Conservation (phyloP, 345 rosid genomes). For the Gossypium raimondii region DNA sequence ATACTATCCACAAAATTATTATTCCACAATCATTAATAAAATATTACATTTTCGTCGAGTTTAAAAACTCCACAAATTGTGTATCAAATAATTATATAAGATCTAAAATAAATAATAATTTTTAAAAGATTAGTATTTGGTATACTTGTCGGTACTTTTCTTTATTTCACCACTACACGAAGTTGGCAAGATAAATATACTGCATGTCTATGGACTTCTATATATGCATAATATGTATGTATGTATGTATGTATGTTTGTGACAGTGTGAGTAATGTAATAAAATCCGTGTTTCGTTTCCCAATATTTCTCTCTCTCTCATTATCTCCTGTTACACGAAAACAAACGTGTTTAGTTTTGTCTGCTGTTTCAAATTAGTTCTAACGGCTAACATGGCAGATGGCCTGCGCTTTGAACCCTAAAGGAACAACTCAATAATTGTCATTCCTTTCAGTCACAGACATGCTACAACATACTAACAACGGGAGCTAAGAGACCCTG, state of each 20-base stretch:
- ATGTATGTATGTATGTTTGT: neutral
- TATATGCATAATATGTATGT: neutral
- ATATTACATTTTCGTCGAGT: too few species aligned
- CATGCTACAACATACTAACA: conserved; percentile 9
- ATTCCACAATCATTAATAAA: too few species aligned
- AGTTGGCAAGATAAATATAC: neutral
- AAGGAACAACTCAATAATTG: conserved; percentile 2
- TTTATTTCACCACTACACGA: neutral
- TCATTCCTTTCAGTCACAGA: conserved; percentile 13
- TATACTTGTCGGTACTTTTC: too few species aligned
- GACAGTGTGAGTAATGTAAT: neutral
- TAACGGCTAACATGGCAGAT: neutral
- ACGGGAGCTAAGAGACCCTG: neutral
- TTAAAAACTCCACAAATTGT: too few species aligned
- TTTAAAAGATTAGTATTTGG: too few species aligned
- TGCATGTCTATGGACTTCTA: neutral
- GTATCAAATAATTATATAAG: too few species aligned
- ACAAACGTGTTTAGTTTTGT: conserved; percentile 9
- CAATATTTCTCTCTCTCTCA: neutral
- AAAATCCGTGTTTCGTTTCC: conserved; percentile 2
- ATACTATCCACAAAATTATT: neutral
- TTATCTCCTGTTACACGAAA: neutral
- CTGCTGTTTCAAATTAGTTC: neutral
- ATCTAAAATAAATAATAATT: too few species aligned
- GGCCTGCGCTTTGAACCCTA: conserved; percentile 11